phyloP scores from a whole-genome alignment of 495 filamentous ascomycete genomes.

The Penicillium nucicola region DNA sequence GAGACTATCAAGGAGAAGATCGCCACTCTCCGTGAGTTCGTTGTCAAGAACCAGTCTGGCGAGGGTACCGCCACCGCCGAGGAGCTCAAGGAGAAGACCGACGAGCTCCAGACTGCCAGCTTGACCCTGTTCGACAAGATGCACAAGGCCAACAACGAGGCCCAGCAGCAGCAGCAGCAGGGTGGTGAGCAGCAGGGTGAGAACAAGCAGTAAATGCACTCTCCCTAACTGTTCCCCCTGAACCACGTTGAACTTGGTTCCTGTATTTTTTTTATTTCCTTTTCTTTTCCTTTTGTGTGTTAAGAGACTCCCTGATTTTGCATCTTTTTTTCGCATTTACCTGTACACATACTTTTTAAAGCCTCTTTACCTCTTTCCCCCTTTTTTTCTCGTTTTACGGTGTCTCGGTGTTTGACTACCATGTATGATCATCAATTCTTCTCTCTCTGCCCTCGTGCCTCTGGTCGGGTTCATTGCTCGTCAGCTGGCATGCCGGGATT shows the following conservation, averaged over 20 bases:
- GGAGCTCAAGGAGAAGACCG: slow-evolving; percentile 96
- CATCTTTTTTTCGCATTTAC: slow-evolving; percentile 31
- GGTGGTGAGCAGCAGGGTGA: slow-evolving; percentile 64
- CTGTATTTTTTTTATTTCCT: slow-evolving; percentile 28
- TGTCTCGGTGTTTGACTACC: slow-evolving; percentile 40
- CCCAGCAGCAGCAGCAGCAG: slow-evolving; percentile 52
- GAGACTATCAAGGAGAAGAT: slow-evolving; percentile 95
- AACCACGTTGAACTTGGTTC: slow-evolving; percentile 8
- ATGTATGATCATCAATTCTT: slow-evolving; percentile 28
- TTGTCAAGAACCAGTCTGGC: slow-evolving; percentile 91
- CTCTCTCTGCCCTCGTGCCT: slow-evolving; percentile 37
- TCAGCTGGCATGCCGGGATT: slow-evolving; percentile 29
- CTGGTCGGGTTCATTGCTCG: slow-evolving; percentile 2
- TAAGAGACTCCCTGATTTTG: slow-evolving; percentile 29
- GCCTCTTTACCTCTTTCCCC: slow-evolving; percentile 14
- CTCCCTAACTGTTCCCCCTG: neutral
- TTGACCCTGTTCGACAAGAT: slow-evolving; percentile 99
- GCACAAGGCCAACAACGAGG: slow-evolving; percentile 88
- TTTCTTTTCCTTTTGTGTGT: slow-evolving; percentile 19
- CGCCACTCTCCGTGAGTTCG: slow-evolving; percentile 77
- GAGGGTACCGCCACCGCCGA: slow-evolving; percentile 80
- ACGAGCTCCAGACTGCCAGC: slow-evolving; percentile 93
- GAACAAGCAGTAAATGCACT: slow-evolving; percentile 70
- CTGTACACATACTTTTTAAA: slow-evolving; percentile 42
- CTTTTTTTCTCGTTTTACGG: slow-evolving; percentile 30